phyloP scores from a whole-genome alignment of 2,329 filamentous ascomycete species.

The Apiospora arundinis region DNA sequence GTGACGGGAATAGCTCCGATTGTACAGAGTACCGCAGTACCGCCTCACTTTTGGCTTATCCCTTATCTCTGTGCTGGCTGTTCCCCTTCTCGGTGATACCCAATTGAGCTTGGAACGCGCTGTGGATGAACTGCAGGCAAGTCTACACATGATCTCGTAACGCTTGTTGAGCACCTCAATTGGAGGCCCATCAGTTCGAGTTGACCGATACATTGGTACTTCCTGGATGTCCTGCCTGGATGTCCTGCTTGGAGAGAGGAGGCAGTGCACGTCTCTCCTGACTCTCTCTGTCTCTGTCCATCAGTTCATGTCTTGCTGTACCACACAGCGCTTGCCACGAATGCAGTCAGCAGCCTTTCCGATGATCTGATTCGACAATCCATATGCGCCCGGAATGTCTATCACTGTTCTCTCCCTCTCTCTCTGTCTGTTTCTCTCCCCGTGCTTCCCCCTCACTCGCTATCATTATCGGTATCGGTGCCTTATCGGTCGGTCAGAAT shows the following conservation, averaged over 20 bases:
- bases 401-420: not conserved
- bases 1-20: constrained; percentile 10
- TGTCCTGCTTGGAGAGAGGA: not conserved
- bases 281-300: not conserved
- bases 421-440: not conserved
- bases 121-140: not conserved
- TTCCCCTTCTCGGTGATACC: constrained; percentile 11
- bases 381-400: constrained; percentile 5
- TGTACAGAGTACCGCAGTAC: not conserved
- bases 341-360: not conserved
- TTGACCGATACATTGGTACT: not conserved
- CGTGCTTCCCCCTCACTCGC: constrained; percentile 2
- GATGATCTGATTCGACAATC: constrained; percentile 1
- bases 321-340: constrained; percentile 18
- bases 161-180: not conserved
- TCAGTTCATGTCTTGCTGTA: not conserved
- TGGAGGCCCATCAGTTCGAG: not conserved
- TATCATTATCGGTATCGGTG: not conserved
- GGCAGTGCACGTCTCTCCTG: not conserved
- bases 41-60: constrained; percentile 5
- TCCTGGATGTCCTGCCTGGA: too few relatives aligned
- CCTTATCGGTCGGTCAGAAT: constrained; percentile 3
- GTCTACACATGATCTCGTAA: not conserved
- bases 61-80: constrained; percentile 6
- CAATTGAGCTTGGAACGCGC: constrained; percentile 8